Evolutionary conservation across 441 rosid genomes (phyloP).

Genomic region (Rhodomyrtus psidioides): DNA sequence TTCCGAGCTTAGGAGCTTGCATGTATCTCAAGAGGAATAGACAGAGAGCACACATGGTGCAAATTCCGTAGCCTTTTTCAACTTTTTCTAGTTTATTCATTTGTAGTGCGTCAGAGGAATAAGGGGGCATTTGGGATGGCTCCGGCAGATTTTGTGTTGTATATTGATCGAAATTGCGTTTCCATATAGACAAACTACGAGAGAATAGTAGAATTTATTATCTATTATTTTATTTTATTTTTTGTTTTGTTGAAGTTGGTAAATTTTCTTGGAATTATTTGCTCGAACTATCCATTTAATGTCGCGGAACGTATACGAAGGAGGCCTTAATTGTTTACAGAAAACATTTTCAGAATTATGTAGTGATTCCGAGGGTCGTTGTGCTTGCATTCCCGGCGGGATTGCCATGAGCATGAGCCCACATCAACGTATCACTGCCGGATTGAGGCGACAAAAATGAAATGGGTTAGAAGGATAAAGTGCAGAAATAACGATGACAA

Average conservation of each 20-base stretch:
- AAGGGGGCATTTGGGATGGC: neutral
- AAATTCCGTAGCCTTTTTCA: neutral
- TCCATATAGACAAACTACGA: neutral
- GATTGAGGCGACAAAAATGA: neutral
- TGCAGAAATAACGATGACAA: neutral
- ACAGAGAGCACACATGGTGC: neutral
- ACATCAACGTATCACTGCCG: neutral
- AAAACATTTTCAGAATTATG: neutral
- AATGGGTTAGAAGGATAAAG: neutral
- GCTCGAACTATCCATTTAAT: neutral
- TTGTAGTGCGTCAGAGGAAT: neutral
- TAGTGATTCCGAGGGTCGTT: neutral
- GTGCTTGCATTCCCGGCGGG: neutral
- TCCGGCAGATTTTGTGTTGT: neutral
- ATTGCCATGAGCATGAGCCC: neutral
- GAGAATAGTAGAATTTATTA: neutral
- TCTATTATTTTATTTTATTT: no score
- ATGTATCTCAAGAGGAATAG: constrained; percentile 10
- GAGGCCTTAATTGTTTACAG: neutral
- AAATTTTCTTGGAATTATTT: neutral
- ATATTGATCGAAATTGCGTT: neutral
- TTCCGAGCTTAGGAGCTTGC: constrained; percentile 19
- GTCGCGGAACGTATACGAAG: neutral
- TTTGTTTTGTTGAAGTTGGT: neutral
- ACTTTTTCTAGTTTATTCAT: neutral